Base-by-base conservation (phyloP, 2,329 filamentous ascomycete genomes). In the Xylariaceae sp. region DNA sequence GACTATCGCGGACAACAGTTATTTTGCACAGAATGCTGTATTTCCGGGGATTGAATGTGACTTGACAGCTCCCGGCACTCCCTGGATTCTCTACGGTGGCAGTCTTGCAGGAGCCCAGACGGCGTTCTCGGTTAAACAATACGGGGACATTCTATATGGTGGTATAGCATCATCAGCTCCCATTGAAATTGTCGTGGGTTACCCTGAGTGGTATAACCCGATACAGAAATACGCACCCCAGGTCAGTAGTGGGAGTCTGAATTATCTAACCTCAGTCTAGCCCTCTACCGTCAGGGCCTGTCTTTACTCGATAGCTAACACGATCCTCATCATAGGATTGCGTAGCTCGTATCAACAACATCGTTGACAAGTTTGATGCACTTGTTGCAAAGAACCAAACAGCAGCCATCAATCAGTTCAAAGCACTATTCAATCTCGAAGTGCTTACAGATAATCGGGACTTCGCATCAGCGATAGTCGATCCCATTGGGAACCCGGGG, bases 1-100 rank as follows among this genome's bases (percentile, higher is more conserved):
- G 64, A 80, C 78, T 0, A 78, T 82, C 62, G 80, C 79, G 12
- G 80, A 82, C 57, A 81, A 81, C 63, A 77, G 75, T 12, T 79
- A 80, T 65, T 82, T 83, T 64, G 79, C 79, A 21, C 74, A 79
- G 54, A 74, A 82, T 58, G 78, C 75, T 16, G 71, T 62, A 7
- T 70, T 82, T 46, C 76, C 78, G 1, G 78, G 78, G 2, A 60
- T 82, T 39, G 69, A 76, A 41, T 71, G 60, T 3, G 72, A 68
- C 49, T 64, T 82, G 4, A 78, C 70, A 11, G 76, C 79, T 1
- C 75, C 78, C 2, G 65, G 67, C 0, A 79, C 78, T 0, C 80
- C 69, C 7, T 72, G 69, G 68, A 72, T 72, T 39, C 40, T 71
- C 14, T 72, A 72, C 48, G 69, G 69, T 3, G 69, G 69, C 11